A percentile compares a stretch with the other conserved stretches of the same genome.
Conservation (phyloP, 1,284 basidiomycete genomes). For the Tilletia caries region DNA sequence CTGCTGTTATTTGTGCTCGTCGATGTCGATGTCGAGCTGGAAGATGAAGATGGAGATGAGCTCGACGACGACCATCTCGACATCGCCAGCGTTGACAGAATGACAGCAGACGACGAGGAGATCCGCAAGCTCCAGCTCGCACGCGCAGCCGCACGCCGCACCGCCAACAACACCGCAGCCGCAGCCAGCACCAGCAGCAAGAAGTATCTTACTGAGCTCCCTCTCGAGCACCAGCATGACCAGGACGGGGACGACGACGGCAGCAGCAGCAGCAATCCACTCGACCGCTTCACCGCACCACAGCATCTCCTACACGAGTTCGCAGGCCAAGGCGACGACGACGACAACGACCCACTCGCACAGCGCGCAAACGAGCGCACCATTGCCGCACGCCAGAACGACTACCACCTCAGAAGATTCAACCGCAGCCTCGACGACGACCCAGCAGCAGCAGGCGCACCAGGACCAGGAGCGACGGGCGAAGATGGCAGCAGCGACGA, state of each 20-base stretch:
- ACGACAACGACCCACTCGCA: slow-evolving; percentile 85
- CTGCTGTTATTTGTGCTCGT: background rate
- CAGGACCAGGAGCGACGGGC: too few species aligned
- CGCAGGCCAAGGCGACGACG: slow-evolving; percentile 75
- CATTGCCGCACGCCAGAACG: slow-evolving; percentile 87
- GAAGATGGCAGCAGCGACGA: slow-evolving; percentile 60
- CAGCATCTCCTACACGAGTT: slow-evolving; percentile 95
- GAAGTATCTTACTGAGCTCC: slow-evolving; percentile 39
- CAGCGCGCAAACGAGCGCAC: slow-evolving; percentile 87
- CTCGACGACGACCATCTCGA: background rate
- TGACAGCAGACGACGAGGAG: slow-evolving; percentile 26
- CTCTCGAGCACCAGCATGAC: slow-evolving; percentile 9
- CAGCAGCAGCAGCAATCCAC: slow-evolving; percentile 37
- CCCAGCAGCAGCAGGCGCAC: slow-evolving; percentile 58
- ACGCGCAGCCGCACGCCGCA: slow-evolving; percentile 17
- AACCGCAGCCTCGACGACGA: slow-evolving; percentile 39
- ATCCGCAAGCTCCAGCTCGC: slow-evolving; percentile 34
- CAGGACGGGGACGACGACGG: slow-evolving; percentile 32
- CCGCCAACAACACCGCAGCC: background rate
- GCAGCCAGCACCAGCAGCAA: background rate
- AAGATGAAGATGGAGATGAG: background rate
- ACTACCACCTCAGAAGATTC: slow-evolving; percentile 92
- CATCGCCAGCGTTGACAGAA: background rate
- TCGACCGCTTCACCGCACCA: slow-evolving; percentile 66
- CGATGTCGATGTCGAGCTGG: background rate